A percentile compares a stretch with the other conserved stretches of the same genome.
Evolutionary conservation across 2,329 filamentous ascomycete species (phyloP).

Genomic region (Plenodomus tracheiphilus): DNA sequence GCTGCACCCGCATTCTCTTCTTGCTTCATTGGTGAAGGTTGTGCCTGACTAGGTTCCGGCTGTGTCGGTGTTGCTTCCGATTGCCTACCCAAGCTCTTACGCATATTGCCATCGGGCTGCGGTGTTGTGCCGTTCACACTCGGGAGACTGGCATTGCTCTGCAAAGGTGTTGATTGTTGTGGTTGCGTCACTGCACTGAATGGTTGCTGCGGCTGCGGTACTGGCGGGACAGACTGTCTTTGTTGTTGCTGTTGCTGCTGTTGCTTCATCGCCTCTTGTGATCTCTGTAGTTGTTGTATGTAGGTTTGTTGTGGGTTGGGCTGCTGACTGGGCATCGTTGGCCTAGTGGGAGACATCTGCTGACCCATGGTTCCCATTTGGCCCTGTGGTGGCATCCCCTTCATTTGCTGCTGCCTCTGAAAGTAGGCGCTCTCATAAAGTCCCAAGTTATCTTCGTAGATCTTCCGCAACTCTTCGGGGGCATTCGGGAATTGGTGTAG

Average conservation of each 20-base stretch:
- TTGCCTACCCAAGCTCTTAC: constrained; percentile 44
- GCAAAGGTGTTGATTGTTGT: constrained; percentile 48
- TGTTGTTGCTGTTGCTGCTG: constrained; percentile 31
- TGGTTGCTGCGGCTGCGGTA: constrained; percentile 42
- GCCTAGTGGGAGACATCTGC: constrained; percentile 43
- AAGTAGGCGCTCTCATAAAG: constrained; percentile 75
- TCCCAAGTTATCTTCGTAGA: constrained; percentile 75
- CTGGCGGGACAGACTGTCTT: constrained; percentile 40
- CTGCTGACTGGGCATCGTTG: constrained; percentile 30
- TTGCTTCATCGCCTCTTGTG: constrained; percentile 45
- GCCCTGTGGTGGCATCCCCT: constrained; percentile 36
- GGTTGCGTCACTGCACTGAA: constrained; percentile 15
- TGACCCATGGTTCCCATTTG: constrained; percentile 32
- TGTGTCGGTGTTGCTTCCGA: constrained; percentile 43
- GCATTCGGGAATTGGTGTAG: constrained; percentile 61
- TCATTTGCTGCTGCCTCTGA: constrained; percentile 56
- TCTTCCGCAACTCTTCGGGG: constrained; percentile 67
- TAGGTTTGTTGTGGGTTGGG: constrained; percentile 53
- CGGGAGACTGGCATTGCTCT: constrained; percentile 53
- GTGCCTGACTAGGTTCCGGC: constrained; percentile 29
- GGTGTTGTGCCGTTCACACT: constrained; percentile 52
- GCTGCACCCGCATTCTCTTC: constrained; percentile 21
- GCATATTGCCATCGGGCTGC: constrained; percentile 41
- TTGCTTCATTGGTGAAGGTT: constrained; percentile 35
- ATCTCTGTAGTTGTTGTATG: constrained; percentile 49